Percentiles rank a stretch among this genome's conserved stretches.
These are phyloP conservation scores for Austroboletus novae-zelandiae DNA, from an alignment of 1,284 basidiomycete species.

Conservation along the genomic window DNA sequence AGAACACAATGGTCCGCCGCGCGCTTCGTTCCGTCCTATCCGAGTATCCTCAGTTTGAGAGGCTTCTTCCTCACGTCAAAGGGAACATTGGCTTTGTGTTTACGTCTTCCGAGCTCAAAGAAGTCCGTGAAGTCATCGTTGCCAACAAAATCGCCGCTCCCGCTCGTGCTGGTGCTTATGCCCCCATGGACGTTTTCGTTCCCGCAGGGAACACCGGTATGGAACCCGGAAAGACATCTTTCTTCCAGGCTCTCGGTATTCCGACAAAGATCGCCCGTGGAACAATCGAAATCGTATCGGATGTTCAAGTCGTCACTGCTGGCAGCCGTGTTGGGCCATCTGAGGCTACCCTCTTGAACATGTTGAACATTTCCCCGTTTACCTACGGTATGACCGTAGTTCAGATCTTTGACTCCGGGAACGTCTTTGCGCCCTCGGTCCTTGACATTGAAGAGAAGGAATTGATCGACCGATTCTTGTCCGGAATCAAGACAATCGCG, in stretches of 20 bases:
- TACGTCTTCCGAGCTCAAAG: constrained; percentile 91
- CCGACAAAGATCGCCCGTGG: constrained; percentile 99
- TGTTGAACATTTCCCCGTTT: constrained; percentile 99
- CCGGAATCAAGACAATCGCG: constrained; percentile 94
- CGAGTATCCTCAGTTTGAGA: constrained; percentile 94
- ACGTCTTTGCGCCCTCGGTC: constrained; percentile 87
- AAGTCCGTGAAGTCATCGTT: constrained; percentile 87
- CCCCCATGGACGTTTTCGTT: constrained; percentile 90
- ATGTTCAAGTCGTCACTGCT: constrained; percentile 92
- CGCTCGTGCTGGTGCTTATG: constrained; percentile 96
- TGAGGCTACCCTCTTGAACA: constrained; percentile 98
- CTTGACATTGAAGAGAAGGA: constrained; percentile 93
- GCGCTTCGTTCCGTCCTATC: constrained; percentile 88
- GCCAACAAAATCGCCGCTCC: constrained; percentile 98
- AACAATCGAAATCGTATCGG: constrained; percentile 99
- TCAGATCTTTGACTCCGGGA: constrained; percentile 91
- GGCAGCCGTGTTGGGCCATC: constrained; percentile 95
- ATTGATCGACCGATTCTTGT: constrained; percentile 88
- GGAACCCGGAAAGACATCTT: constrained; percentile 99
- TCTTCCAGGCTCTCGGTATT: constrained; percentile 99
- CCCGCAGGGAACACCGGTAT: constrained; percentile 98
- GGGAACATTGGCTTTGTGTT: constrained; percentile 99
- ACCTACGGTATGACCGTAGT: constrained; percentile 98
- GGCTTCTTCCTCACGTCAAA: constrained; percentile 91
- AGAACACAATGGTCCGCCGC: constrained; percentile 99